Conservation (phyloP, 495 filamentous ascomycete species). For the Tuber brumale region DNA sequence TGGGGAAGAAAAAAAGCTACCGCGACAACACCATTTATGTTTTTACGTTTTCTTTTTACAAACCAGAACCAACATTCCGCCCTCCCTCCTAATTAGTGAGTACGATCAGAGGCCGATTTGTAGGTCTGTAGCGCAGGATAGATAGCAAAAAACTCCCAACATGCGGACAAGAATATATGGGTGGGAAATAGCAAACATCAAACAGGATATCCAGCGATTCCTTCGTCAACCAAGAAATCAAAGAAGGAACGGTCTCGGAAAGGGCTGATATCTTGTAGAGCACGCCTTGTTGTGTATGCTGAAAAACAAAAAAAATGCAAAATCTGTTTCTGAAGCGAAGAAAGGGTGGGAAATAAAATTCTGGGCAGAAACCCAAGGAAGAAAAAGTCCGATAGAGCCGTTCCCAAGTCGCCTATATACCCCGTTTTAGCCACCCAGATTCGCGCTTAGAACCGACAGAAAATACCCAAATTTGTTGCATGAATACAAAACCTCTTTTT, state of each 20-base stretch:
- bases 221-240: background rate
- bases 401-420: constrained; percentile 23
- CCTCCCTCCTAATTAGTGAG: background rate
- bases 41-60: background rate
- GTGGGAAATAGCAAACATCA: background rate
- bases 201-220: background rate
- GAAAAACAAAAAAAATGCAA: constrained; percentile 18
- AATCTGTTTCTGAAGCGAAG: constrained; percentile 27
- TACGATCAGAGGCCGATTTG: background rate
- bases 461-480: constrained; percentile 38
- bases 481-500: constrained; percentile 25
- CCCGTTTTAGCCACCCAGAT: constrained; percentile 31
- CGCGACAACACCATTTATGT: background rate
- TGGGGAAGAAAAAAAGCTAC: background rate
- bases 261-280: background rate
- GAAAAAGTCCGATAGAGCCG: constrained; percentile 18
- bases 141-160: constrained; percentile 2
- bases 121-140: background rate
- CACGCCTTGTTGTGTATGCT: constrained; percentile 12
- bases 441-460: constrained; percentile 34
- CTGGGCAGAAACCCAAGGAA: constrained; percentile 24
- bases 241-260: background rate
- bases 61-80: background rate
- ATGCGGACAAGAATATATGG: background rate
- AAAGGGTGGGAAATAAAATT: constrained; percentile 26